Evolutionary conservation across 768 basidiomycete genomes (phyloP).

Genomic region (Mycena vulgaris): DNA sequence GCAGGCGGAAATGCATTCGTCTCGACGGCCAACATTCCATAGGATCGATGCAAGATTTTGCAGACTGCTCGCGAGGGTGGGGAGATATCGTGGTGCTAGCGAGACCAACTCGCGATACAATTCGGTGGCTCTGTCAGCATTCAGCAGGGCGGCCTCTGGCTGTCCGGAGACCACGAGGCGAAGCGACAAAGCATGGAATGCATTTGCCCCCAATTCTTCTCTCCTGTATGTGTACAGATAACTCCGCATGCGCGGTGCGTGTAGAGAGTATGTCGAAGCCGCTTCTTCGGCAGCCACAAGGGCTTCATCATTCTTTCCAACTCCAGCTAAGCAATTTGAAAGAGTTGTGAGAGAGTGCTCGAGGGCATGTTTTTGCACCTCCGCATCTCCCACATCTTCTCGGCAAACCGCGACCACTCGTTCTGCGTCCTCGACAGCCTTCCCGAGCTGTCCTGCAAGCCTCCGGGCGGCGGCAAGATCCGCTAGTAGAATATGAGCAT

Average conservation of each 20-base stretch:
- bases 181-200: slow-evolving; percentile 6
- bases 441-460: neutral
- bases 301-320: neutral
- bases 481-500: neutral
- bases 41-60: too few relatives aligned
- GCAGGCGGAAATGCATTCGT: too few relatives aligned
- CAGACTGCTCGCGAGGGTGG: slow-evolving; percentile 4
- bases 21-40: too few relatives aligned
- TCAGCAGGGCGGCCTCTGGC: neutral
- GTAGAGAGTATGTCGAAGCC: neutral
- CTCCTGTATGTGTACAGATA: neutral
- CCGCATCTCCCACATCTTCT: neutral
- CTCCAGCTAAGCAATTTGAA: slow-evolving; percentile 1
- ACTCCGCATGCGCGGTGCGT: neutral
- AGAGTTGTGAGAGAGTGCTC: neutral
- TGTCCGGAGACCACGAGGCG: neutral
- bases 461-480: neutral
- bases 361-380: neutral
- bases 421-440: neutral
- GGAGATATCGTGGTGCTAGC: slow-evolving; percentile 2
- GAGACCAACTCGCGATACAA: slow-evolving; percentile 3
- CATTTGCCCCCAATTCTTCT: slow-evolving; percentile 3
- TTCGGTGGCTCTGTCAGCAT: too few relatives aligned
- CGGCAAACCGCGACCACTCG: neutral
- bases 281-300: neutral